Evolutionary conservation across 768 basidiomycete species (phyloP).

Genomic region (Termitomyces titanicus): DNA sequence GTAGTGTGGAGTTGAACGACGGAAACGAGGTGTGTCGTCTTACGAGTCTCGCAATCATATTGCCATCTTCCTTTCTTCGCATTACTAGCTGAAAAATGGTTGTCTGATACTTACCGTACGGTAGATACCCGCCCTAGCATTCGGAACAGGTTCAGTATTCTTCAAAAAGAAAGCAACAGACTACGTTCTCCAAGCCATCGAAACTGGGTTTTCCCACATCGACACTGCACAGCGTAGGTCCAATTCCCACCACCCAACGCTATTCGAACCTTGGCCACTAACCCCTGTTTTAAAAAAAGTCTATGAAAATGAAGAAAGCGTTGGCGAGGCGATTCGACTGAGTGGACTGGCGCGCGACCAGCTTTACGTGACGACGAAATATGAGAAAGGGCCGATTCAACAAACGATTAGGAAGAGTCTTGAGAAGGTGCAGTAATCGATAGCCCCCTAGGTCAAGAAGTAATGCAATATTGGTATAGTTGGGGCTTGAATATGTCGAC

Average conservation of each 20-base stretch:
- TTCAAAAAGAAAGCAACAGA: slow-evolving; percentile 4
- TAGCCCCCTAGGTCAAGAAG: no score
- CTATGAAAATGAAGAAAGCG: slow-evolving; percentile 34
- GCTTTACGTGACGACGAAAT: slow-evolving; percentile 57
- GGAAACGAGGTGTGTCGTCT: no score
- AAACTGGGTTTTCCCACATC: slow-evolving; percentile 17
- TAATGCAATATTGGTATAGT: no score
- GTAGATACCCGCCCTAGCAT: slow-evolving; percentile 17
- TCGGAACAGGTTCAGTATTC: slow-evolving; percentile 12
- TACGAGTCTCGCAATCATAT: no score
- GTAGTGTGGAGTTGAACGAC: no score
- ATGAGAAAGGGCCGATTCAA: slow-evolving; percentile 37
- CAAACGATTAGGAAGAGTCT: slow-evolving; percentile 40
- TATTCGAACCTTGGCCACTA: no score
- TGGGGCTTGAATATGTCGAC: slow-evolving; percentile 59
- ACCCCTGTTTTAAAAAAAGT: slow-evolving; percentile 27
- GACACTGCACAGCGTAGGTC: slow-evolving; percentile 20
- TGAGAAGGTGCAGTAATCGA: no score
- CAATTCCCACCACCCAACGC: no score
- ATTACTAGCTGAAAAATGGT: no score
- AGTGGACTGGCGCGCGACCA: slow-evolving; percentile 42
- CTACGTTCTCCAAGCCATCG: slow-evolving; percentile 12
- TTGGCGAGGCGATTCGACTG: slow-evolving; percentile 40
- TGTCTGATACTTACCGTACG: no score
- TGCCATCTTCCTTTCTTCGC: no score